Evolutionary conservation across 202 grass and related monocot species (phyloP).

Genomic region (Cymbopogon flexuosus): DNA sequence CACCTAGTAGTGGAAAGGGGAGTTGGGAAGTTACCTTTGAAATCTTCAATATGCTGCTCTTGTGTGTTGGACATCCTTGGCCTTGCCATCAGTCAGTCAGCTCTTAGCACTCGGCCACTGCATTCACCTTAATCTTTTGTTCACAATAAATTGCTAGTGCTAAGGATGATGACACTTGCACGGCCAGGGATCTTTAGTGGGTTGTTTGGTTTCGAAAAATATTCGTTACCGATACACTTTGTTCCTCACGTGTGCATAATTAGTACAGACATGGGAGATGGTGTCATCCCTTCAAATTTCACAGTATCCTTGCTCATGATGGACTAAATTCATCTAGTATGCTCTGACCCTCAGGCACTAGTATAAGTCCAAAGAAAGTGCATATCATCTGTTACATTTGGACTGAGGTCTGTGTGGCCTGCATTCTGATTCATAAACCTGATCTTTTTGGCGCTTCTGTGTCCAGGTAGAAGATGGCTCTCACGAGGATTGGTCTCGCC

Average conservation of each 20-base stretch:
- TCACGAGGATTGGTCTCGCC: conserved; percentile 52
- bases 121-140: too few relatives aligned
- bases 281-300: neutral
- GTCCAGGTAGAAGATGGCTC: conserved; percentile 42
- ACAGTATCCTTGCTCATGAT: neutral
- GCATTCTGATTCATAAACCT: neutral
- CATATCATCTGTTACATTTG: neutral
- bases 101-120: too few relatives aligned
- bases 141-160: too few relatives aligned
- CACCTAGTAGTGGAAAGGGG: too few relatives aligned
- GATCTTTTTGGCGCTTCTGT: neutral
- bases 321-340: neutral
- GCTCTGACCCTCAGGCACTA: neutral
- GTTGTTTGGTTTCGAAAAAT: neutral
- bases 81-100: too few relatives aligned
- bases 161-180: neutral
- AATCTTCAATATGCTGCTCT: too few relatives aligned
- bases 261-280: neutral
- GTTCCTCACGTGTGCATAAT: neutral
- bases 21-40: too few relatives aligned
- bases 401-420: neutral
- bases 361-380: too few relatives aligned
- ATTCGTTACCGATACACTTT: neutral
- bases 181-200: neutral
- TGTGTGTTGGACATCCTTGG: too few relatives aligned